These are phyloP conservation scores for Gossypium longicalyx DNA, from an alignment of 345 rosid species.

Conservation along the genomic window DNA sequence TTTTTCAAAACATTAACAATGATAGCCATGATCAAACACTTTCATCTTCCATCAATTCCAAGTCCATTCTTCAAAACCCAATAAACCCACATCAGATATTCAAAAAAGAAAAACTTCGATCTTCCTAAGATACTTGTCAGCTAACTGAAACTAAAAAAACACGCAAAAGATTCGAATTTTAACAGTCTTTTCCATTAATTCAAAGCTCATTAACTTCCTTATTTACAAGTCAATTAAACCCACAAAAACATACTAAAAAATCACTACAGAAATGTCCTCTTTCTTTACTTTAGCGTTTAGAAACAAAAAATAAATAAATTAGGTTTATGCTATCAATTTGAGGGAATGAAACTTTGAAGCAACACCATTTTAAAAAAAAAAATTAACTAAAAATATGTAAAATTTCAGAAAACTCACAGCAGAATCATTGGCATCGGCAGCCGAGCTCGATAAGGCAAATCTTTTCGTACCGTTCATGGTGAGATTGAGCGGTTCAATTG, in stretches of 20 bases:
- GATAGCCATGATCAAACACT: not conserved
- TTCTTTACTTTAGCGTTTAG: not conserved
- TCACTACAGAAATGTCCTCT: not conserved
- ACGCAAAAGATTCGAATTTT: not conserved
- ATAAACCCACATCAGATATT: not conserved
- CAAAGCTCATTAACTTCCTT: not conserved
- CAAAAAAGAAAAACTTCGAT: too few relatives aligned
- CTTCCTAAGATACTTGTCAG: not conserved
- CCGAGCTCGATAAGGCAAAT: constrained; percentile 48
- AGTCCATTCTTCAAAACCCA: not conserved
- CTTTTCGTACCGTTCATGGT: constrained; percentile 70
- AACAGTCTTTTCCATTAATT: not conserved
- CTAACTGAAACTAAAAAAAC: not conserved
- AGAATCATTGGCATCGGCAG: constrained; percentile 44
- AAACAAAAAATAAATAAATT: not conserved
- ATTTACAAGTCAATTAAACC: not conserved
- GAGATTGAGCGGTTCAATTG: constrained; percentile 10
- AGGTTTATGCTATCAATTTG: constrained; percentile 1
- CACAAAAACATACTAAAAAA: not conserved
- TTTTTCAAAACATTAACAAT: not conserved
- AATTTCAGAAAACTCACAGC: constrained; percentile 42
- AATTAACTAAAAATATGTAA: not conserved
- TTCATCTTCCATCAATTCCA: not conserved
- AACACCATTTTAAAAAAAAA: not conserved
- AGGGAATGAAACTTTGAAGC: constrained; percentile 11